phyloP scores from a whole-genome alignment of 371 early-diverging fungal genomes.

The Chytridium lagenaria region DNA sequence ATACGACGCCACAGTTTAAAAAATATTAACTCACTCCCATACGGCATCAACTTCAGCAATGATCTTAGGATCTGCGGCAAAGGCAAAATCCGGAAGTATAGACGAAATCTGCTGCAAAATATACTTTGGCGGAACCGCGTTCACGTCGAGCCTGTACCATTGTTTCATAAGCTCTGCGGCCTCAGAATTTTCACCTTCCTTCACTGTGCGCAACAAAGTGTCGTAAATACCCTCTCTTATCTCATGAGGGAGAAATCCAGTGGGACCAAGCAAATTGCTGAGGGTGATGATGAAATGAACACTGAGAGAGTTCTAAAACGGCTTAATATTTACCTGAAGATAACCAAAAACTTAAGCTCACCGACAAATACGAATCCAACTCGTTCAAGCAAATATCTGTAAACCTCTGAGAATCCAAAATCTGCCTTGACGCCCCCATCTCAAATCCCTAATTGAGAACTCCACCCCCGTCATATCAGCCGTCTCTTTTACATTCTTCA shows the following conservation, averaged over 20 bases:
- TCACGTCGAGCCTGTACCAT: conserved; percentile 31
- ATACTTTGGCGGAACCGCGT: conserved; percentile 23
- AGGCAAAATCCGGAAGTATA: conserved; percentile 22
- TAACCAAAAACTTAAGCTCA: conserved; percentile 1
- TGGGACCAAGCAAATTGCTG: conserved; percentile 10
- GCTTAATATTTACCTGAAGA: not conserved
- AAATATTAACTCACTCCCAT: conserved; percentile 29
- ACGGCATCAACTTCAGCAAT: conserved; percentile 19
- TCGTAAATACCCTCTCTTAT: not conserved
- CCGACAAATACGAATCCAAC: conserved; percentile 24
- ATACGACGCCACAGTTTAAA: not conserved
- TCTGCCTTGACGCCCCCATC: conserved; percentile 25
- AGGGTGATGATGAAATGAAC: conserved; percentile 26
- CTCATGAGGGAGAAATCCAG: conserved; percentile 8
- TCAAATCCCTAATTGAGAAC: conserved; percentile 24
- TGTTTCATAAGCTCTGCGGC: not conserved
- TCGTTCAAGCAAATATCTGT: not conserved
- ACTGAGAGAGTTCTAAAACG: conserved; percentile 20
- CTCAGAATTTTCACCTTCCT: not conserved
- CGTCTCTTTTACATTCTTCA: conserved; percentile 8
- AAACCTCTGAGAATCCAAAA: conserved; percentile 20
- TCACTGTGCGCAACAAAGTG: not conserved
- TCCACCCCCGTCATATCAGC: conserved; percentile 27
- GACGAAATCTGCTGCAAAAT: conserved; percentile 25
- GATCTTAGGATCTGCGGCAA: conserved; percentile 14